Evolutionary conservation across 2,329 filamentous ascomycete species (phyloP), one percentile per base, ranked within the genome.

Genomic region (Ophiostoma sp.): DNA sequence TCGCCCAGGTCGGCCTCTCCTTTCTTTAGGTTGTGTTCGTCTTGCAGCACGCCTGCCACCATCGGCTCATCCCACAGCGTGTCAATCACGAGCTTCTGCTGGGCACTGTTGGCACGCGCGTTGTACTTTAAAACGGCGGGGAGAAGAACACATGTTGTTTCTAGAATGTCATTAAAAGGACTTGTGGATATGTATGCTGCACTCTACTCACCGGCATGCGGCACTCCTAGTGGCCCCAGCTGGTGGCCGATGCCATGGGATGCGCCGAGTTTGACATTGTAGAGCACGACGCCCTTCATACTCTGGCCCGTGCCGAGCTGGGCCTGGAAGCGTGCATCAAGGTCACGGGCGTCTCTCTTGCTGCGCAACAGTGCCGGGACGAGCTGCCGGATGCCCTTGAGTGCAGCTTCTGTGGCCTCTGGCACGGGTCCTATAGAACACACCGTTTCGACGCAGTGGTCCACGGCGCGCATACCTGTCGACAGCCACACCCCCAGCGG

Each of bases 271-370:
- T 75, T 76, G 0, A 85, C 79, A 0, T 78, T 78, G 33, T 74
- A 71, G 27, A 73, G 79, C 77, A 71, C 76, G 74, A 57, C 80
- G 76, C 13, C 76, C 78, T 72, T 68, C 82, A 86, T 85, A 6
- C 83, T 83, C 70, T 83, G 78, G 2, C 82, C 78, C 0, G 83
- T 81, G 0, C 83, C 83, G 65, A 83, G 72, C 73, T 83, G 81
- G 72, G 80, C 83, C 23, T 78, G 75, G 67, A 80, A 74, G 10
- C 83, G 73, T 0, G 83, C 82, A 7, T 80, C 78, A 0, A 77
- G 70, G 23, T 57, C 23, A 3, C 17, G 10, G 17, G 52, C n/a
- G n/a, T 57, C 52, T 27, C 15, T 57, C 10, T 72, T 83, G 79
- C 44, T 48, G 44, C 17, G 44, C 44, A 48, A 17, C 1, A 48